Evolutionary conservation across 139 green algal genomes (phyloP).

Genomic region (Tetraselmis striata): DNA sequence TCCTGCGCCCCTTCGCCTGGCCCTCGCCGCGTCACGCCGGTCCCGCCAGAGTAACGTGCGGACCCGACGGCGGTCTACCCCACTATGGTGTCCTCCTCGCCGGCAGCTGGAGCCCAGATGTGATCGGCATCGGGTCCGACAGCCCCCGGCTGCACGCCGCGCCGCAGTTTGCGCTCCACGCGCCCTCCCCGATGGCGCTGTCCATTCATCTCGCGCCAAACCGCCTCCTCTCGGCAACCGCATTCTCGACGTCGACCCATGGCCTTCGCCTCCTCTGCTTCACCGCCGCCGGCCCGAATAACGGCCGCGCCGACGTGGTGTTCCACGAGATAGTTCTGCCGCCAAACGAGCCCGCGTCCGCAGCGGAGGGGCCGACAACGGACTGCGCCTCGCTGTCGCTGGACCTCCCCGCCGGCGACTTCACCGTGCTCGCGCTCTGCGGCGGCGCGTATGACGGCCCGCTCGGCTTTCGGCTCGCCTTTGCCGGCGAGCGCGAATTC

Average conservation of each 20-base stretch:
- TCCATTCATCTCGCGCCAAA: not conserved
- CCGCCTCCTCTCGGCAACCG: no score
- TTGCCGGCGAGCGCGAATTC: not conserved
- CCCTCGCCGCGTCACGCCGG: no score
- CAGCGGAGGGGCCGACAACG: not conserved
- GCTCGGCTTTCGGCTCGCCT: not conserved
- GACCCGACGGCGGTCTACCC: no score
- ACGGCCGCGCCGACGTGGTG: not conserved
- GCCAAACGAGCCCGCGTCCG: no score
- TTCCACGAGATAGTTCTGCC: not conserved
- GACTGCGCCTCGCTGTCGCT: not conserved
- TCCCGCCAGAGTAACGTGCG: no score
- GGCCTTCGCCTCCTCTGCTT: not conserved
- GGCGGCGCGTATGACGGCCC: not conserved
- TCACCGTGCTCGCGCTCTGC: not conserved
- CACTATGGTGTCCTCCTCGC: not conserved
- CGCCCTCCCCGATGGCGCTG: not conserved
- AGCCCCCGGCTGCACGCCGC: not conserved
- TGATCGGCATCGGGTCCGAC: not conserved
- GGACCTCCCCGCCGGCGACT: not conserved
- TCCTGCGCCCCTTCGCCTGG: not conserved
- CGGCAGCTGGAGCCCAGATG: not conserved
- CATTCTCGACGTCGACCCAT: not conserved
- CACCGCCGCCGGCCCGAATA: no score
- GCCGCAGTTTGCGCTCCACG: not conserved